Percentiles rank a stretch among this genome's conserved stretches.
Evolutionary conservation across 2,329 filamentous ascomycete genomes (phyloP).

Genomic region (Lecanosticta acicola): DNA sequence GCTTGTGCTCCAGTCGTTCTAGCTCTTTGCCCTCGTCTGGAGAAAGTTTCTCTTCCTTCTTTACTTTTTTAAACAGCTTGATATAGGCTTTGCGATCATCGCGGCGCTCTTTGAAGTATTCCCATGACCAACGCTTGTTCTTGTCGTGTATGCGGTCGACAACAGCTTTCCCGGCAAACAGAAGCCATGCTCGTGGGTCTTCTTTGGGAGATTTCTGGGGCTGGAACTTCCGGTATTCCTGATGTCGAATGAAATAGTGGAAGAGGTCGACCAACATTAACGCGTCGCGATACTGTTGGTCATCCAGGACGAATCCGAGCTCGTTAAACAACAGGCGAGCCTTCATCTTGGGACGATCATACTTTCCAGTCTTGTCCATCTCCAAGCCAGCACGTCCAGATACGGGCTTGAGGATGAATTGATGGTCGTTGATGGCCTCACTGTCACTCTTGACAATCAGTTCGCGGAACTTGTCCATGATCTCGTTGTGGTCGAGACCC

Average conservation of each 20-base stretch:
- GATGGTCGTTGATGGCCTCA: slow-evolving; percentile 56
- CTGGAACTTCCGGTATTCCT: slow-evolving; percentile 91
- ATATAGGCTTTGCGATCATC: slow-evolving; percentile 89
- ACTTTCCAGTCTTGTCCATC: slow-evolving; percentile 83
- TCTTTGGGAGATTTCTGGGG: slow-evolving; percentile 82
- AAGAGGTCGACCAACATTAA: slow-evolving; percentile 98
- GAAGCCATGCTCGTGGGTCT: slow-evolving; percentile 85
- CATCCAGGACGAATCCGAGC: slow-evolving; percentile 94
- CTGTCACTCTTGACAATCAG: slow-evolving; percentile 72
- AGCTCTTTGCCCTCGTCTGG: slow-evolving; percentile 67
- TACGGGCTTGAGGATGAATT: slow-evolving; percentile 94
- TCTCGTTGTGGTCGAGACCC: slow-evolving; percentile 63
- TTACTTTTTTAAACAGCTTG: slow-evolving; percentile 89
- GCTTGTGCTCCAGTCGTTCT: slow-evolving; percentile 73
- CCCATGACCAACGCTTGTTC: slow-evolving; percentile 93
- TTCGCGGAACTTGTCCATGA: slow-evolving; percentile 69
- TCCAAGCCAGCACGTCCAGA: slow-evolving; percentile 92
- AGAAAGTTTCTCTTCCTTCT: slow-evolving; percentile 61
- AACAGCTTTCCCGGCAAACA: slow-evolving; percentile 84
- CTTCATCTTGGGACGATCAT: slow-evolving; percentile 77
- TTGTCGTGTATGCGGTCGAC: slow-evolving; percentile 90
- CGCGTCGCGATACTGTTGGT: slow-evolving; percentile 93
- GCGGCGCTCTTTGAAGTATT: slow-evolving; percentile 83
- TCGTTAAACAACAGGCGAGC: slow-evolving; percentile 91
- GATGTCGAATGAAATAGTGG: slow-evolving; percentile 95